Conservation (phyloP, 805 yeast genomes). For the Candida verbasci region DNA sequence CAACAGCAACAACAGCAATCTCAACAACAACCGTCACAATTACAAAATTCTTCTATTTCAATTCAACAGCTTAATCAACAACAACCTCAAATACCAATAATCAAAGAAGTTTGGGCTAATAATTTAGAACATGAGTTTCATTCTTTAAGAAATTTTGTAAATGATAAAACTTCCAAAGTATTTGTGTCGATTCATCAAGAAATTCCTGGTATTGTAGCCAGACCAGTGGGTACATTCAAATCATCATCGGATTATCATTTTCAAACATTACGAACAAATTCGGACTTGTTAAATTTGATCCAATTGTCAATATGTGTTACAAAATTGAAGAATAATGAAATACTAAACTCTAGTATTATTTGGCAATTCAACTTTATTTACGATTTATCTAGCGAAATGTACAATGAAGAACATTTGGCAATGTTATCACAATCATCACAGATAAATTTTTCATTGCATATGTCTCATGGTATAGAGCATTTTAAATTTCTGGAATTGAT, state of each 20-base stretch:
- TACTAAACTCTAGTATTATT: constrained; percentile 68
- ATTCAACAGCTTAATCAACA: constrained; percentile 15
- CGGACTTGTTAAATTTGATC: constrained; percentile 79
- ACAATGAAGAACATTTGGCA: constrained; percentile 77
- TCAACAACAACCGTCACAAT: constrained; percentile 19
- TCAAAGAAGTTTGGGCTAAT: constrained; percentile 71
- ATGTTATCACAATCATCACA: constrained; percentile 74
- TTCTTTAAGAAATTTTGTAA: constrained; percentile 54
- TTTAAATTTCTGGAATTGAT: constrained; percentile 79
- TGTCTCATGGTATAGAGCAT: constrained; percentile 71
- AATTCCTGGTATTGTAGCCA: constrained; percentile 92
- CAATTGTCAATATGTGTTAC: constrained; percentile 55
- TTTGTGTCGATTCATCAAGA: constrained; percentile 78
- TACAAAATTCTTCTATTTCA: constrained; percentile 16
- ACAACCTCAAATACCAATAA: constrained; percentile 43
- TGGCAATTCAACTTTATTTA: constrained; percentile 96
- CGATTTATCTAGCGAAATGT: constrained; percentile 76
- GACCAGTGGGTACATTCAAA: constrained; percentile 92
- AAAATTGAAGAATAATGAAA: constrained; percentile 31
- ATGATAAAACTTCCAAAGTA: constrained; percentile 43
- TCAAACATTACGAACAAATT: constrained; percentile 88
- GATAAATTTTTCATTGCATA: constrained; percentile 72
- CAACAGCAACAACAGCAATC: constrained; percentile 13
- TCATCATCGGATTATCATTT: constrained; percentile 91
- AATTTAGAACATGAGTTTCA: constrained; percentile 67